Evolutionary conservation across 805 yeast species (phyloP).

Genomic region (Starmerella etchellsii): DNA sequence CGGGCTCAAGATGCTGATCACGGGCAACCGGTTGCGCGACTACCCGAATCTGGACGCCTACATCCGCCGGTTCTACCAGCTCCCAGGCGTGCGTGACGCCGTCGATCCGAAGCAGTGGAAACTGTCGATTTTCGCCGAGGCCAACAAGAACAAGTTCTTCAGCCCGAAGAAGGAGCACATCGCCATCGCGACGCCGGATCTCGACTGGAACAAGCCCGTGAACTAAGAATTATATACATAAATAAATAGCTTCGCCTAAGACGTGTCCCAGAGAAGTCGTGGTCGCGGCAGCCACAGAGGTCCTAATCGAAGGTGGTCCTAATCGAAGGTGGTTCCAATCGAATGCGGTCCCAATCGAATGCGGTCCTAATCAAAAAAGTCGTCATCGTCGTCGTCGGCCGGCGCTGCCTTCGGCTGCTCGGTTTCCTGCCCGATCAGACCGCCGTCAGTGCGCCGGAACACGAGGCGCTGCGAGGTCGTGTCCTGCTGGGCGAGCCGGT

Average conservation of each 20-base stretch:
- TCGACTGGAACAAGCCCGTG: slow-evolving; percentile 6
- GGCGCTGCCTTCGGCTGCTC: neutral
- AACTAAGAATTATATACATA: neutral
- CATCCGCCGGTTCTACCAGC: slow-evolving; percentile 55
- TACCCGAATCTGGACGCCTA: slow-evolving; percentile 68
- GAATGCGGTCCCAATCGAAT: no score
- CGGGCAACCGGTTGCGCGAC: slow-evolving; percentile 61
- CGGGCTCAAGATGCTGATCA: slow-evolving; percentile 79
- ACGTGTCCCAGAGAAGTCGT: no score
- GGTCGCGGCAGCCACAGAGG: no score
- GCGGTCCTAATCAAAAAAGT: slow-evolving; percentile 36
- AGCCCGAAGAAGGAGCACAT: neutral
- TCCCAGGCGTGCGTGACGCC: neutral
- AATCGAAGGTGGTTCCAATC: no score
- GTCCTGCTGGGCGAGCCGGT: slow-evolving; percentile 64
- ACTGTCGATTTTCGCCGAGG: neutral
- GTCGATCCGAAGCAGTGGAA: neutral
- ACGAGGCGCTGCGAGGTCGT: slow-evolving; percentile 28
- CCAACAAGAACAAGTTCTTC: neutral
- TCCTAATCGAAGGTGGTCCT: no score
- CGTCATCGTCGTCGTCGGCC: slow-evolving; percentile 27
- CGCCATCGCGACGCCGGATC: slow-evolving; percentile 5
- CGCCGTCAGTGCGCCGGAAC: slow-evolving; percentile 40
- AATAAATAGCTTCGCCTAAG: neutral
- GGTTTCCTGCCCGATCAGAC: no score